Base-by-base conservation (phyloP, 2,329 filamentous ascomycete genomes). In the Trichophyton verrucosum region DNA sequence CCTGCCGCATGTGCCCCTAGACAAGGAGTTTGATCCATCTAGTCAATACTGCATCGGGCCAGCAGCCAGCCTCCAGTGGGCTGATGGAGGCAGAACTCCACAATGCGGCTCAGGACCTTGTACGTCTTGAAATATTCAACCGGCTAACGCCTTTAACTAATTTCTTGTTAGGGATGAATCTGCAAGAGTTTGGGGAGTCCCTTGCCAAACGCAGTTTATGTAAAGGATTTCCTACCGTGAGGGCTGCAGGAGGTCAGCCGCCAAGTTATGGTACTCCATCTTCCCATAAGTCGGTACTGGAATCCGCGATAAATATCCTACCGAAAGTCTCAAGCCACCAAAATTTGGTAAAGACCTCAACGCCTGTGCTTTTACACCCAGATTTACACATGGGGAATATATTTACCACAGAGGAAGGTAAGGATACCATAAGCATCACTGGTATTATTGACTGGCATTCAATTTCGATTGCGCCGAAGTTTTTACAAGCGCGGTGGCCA, bases 381-480 rank as follows among this genome's bases (percentile, higher is more conserved):
- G 15, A 44, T 6, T 44, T 44, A 7, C 11, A 44, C 40, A 44
- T 44, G n/a, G 30, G 15, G 36, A 38, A 42, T 58, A 27, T 77
- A 30, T 77, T 76, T 61, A 69, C 76, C 1, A n/a, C 57, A 6
- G 22, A 27, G 7, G 22, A 49, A 24, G 15, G 36, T 1, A 5
- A 38, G n/a, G 15, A 49, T 2, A 5, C 9, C 1, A 30, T 40
- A 42, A 72, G 22, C 62, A 69, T 47, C 62, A 64, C 56, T 63
- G 63, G 47, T 69, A 60, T 78, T 3, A 77, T 78, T 61, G 73
- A 78, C 65, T 77, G 74, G 74, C 72, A 77, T 65, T 68, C 70
- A 13, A 65, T 61, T 15, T 75, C 71, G 64, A 65, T 66, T 22
- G 68, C 47, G 0, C 69, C 65, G 33, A 62, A 69, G 24, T 65